Evolutionary conservation across 164 flowering plant genomes (phyloP), one percentile per base, ranked within the genome.

Genomic region (Stephania japonica): DNA sequence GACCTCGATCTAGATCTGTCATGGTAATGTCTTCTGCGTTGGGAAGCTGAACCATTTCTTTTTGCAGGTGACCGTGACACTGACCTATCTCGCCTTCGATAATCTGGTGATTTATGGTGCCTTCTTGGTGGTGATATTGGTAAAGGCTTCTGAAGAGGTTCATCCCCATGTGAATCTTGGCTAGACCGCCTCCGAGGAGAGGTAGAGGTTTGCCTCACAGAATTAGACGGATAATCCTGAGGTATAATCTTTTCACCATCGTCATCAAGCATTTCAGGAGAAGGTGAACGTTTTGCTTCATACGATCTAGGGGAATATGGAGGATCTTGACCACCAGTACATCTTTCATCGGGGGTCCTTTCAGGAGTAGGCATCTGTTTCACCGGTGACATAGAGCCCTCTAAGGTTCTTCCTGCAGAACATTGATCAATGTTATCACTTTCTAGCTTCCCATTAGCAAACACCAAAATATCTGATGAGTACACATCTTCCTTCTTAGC

Each of bases 1-100:
- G 82, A 83, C 76, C 84, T 77, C 44, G 85, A 83, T 42, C 80
- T 78, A 32, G 84, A 83, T 75, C 76, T 76, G 64, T 78, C 44
- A 26, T 67, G 78, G 65, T 69, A 12, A 7, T 76, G 81, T 74
- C 82, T 79, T 68, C 70, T 72, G 64, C 72, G 19, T 18, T 78
- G 77, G 42, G 78, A 75, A 26, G 77, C 69, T 21, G 80, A 75
- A 72, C 72, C 80, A 67, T 70, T 81, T 42, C 74, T 68, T 69
- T 78, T 41, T 16, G 61, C 42, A 18, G 82, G 85, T 9, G 85
- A 80, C 38, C 74, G 74, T n/a, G 79, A 79, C 16, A 9, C 41
- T 49, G 83, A 77, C 59, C 76, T 76, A 8, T 69, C 77, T 24
- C 43, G 62, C n/a, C 75, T 70, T 77, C 75, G 65, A 53, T 68